Conservation (phyloP, 176 grass and related monocot species). For the Bromus sterilis region DNA sequence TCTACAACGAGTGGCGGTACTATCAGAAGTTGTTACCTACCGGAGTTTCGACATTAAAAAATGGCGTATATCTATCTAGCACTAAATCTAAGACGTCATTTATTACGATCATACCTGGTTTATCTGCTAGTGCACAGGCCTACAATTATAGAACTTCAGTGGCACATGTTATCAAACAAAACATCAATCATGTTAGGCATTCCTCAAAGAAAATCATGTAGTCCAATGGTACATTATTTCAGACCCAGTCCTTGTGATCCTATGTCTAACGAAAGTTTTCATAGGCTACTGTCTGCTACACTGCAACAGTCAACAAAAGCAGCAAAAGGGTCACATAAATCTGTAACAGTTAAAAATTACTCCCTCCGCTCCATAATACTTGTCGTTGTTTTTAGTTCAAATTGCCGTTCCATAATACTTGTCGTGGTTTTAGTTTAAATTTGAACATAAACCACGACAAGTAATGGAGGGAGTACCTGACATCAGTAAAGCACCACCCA, state of each 20-base stretch:
- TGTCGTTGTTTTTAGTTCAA: too few species aligned
- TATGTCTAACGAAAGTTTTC: slow-evolving; percentile 16
- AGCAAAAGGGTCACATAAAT: neutral
- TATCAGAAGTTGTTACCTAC: neutral
- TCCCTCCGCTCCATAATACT: too few species aligned
- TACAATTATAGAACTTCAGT: neutral
- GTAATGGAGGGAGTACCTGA: too few species aligned
- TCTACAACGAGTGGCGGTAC: neutral
- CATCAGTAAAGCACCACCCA: neutral
- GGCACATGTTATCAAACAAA: neutral
- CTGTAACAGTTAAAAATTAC: neutral
- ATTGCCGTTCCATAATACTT: too few species aligned
- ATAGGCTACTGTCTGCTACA: neutral
- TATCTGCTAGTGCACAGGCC: slow-evolving; percentile 1
- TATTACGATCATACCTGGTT: neutral
- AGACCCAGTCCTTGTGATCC: neutral
- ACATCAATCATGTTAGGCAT: neutral
- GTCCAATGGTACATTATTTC: neutral
- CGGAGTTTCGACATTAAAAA: neutral
- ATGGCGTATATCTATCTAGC: neutral
- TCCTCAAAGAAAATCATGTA: neutral
- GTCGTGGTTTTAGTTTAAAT: too few species aligned
- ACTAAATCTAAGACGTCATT: neutral
- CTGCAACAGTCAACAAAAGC: neutral
- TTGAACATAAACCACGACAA: too few species aligned